A percentile compares a stretch with the other conserved stretches of the same genome.
Evolutionary conservation across 805 yeast species (phyloP).

Genomic region (Yamadazyma laniorum): DNA sequence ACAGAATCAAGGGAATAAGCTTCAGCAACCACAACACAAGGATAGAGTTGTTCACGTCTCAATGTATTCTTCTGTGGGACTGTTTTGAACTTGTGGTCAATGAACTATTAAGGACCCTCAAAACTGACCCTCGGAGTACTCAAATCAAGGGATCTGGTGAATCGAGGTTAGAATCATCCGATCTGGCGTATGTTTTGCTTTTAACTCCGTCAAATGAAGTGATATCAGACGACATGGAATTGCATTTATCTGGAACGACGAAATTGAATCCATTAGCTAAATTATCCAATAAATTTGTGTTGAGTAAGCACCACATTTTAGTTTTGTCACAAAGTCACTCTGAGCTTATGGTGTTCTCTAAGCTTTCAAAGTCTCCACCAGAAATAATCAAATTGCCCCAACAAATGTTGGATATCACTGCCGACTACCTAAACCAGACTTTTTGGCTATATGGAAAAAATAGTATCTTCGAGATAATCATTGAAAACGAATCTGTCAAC

Average conservation of each 20-base stretch:
- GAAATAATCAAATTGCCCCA: slow-evolving; percentile 11
- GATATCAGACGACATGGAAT: slow-evolving; percentile 30
- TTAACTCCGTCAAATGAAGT: slow-evolving; percentile 17
- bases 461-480: slow-evolving; percentile 67
- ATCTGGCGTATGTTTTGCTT: slow-evolving; percentile 15
- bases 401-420: slow-evolving; percentile 26
- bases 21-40: slow-evolving; percentile 22
- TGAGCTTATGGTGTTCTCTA: slow-evolving; percentile 26
- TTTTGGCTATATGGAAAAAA: slow-evolving; percentile 71
- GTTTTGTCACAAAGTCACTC: slow-evolving; percentile 17
- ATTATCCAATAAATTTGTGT: slow-evolving; percentile 14
- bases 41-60: slow-evolving; percentile 22
- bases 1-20: not conserved
- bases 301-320: slow-evolving; percentile 33
- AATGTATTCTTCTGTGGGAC: slow-evolving; percentile 29
- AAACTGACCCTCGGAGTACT: slow-evolving; percentile 16
- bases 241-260: slow-evolving; percentile 19
- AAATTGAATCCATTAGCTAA: slow-evolving; percentile 8
- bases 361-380: slow-evolving; percentile 22
- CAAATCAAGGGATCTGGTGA: not conserved
- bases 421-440: slow-evolving; percentile 43
- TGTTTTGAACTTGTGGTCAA: slow-evolving; percentile 27
- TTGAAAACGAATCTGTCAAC: slow-evolving; percentile 65
- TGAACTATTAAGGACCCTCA: slow-evolving; percentile 31
- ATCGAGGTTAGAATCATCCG: slow-evolving; percentile 12